Percentiles rank a stretch among this genome's conserved stretches.
phyloP scores from a whole-genome alignment of 768 basidiomycete genomes.

The Lactarius deliciosus region DNA sequence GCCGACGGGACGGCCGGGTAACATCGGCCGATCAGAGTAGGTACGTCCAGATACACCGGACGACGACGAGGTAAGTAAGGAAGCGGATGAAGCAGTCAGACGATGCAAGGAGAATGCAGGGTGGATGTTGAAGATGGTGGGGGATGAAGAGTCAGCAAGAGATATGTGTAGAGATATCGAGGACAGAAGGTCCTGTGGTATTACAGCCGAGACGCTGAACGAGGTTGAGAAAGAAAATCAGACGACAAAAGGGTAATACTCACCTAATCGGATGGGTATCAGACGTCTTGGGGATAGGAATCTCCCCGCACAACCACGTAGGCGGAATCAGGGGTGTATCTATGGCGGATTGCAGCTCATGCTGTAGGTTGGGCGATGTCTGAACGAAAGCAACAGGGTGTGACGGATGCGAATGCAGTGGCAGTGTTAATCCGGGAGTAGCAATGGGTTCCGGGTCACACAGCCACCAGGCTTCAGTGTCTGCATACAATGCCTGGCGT shows the following conservation, averaged over 20 bases:
- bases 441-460: constrained; percentile 13
- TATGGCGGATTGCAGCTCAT: constrained; percentile 33
- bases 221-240: constrained; percentile 34
- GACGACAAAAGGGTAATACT: not conserved
- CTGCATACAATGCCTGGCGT: constrained; percentile 26
- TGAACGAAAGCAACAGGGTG: constrained; percentile 12
- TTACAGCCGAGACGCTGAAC: constrained; percentile 58
- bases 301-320: constrained; percentile 19
- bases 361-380: constrained; percentile 28
- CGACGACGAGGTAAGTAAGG: constrained; percentile 28
- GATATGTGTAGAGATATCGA: constrained; percentile 50
- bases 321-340: constrained; percentile 30
- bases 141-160: constrained; percentile 36
- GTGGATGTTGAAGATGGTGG: constrained; percentile 49
- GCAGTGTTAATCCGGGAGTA: not conserved
- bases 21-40: constrained; percentile 6
- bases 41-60: constrained; percentile 29
- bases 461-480: constrained; percentile 30
- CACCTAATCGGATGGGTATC: constrained; percentile 30
- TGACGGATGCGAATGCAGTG: constrained; percentile 10
- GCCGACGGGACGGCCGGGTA: constrained; percentile 7
- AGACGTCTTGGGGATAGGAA: constrained; percentile 27
- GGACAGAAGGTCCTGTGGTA: constrained; percentile 58
- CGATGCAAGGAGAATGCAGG: constrained; percentile 46
- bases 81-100: constrained; percentile 33